phyloP scores from a whole-genome alignment of 2,329 filamentous ascomycete genomes.

The Pseudofabraea citricarpa region DNA sequence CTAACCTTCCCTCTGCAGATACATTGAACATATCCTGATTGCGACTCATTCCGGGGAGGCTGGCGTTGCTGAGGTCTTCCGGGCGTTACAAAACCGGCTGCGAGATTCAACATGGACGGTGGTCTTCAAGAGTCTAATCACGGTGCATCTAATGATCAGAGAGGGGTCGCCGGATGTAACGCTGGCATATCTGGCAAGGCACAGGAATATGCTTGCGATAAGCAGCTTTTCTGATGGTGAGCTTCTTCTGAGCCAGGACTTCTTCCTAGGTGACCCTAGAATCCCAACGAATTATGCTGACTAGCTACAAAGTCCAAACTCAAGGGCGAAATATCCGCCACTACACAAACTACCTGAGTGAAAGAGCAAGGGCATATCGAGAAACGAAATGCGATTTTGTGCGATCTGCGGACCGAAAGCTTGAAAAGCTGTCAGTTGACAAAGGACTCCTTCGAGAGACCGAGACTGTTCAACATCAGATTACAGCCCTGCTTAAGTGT shows the following conservation, averaged over 20 bases:
- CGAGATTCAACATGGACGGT: constrained; percentile 99
- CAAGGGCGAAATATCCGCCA: constrained; percentile 92
- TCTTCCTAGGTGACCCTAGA: constrained; percentile 10
- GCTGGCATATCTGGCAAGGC: constrained; percentile 75
- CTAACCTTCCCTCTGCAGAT: constrained; percentile 22
- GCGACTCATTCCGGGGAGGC: constrained; percentile 93
- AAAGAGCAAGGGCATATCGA: constrained; percentile 76
- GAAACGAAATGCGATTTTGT: constrained; percentile 90
- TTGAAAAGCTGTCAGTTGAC: constrained; percentile 83
- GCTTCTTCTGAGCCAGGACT: constrained; percentile 27
- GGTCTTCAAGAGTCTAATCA: constrained; percentile 95
- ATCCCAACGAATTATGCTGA: too few species aligned
- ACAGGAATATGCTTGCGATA: constrained; percentile 78
- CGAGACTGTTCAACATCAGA: constrained; percentile 83
- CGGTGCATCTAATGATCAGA: constrained; percentile 94
- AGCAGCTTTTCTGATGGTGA: constrained; percentile 88
- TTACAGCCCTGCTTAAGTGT: constrained; percentile 80
- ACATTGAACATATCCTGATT: constrained; percentile 91
- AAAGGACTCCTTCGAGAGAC: constrained; percentile 92
- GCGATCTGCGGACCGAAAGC: constrained; percentile 70
- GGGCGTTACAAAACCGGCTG: constrained; percentile 80
- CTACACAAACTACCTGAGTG: constrained; percentile 81
- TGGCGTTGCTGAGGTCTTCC: constrained; percentile 92
- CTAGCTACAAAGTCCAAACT: constrained; percentile 80
- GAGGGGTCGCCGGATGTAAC: constrained; percentile 90